phyloP scores from a whole-genome alignment of 306 rosid genomes.

The Luffa aegyptiaca region DNA sequence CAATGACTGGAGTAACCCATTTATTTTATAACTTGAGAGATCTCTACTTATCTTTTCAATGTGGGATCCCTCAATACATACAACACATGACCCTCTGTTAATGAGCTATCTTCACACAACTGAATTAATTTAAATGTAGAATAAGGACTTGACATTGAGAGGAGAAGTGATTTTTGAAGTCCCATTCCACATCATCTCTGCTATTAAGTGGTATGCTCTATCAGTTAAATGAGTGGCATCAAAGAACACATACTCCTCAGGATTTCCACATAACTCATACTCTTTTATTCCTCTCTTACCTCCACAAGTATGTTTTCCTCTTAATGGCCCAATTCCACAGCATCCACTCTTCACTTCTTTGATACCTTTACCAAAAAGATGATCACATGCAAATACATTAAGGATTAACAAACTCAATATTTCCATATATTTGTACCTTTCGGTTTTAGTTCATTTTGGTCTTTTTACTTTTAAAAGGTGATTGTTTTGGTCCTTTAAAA shows the following conservation, averaged over 20 bases:
- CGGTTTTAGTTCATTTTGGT: too few relatives aligned
- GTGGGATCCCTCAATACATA: too few relatives aligned
- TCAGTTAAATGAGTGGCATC: constrained; percentile 30
- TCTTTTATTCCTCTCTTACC: constrained; percentile 6
- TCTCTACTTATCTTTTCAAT: too few relatives aligned
- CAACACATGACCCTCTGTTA: too few relatives aligned
- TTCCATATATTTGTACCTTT: too few relatives aligned
- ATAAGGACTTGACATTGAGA: constrained; percentile 20
- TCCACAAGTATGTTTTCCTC: constrained; percentile 21
- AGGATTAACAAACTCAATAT: too few relatives aligned
- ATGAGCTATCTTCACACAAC: too few relatives aligned
- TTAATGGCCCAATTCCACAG: constrained; percentile 27
- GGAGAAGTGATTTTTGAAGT: constrained; percentile 15
- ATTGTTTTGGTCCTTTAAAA: too few relatives aligned
- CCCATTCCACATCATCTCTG: constrained; percentile 24
- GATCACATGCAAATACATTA: too few relatives aligned
- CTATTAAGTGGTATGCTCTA: constrained; percentile 13
- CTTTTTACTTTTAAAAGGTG: too few relatives aligned
- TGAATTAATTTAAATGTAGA: neutral
- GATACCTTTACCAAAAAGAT: constrained; percentile 9
- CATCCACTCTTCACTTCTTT: constrained; percentile 20
- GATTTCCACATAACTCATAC: constrained; percentile 18
- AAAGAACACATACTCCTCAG: constrained; percentile 21
- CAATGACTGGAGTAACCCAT: too few relatives aligned
- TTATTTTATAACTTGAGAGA: too few relatives aligned